Evolutionary conservation across 768 basidiomycete species (phyloP), one percentile per base, ranked within the genome.

Genomic region (Tubosaeta sp.): DNA sequence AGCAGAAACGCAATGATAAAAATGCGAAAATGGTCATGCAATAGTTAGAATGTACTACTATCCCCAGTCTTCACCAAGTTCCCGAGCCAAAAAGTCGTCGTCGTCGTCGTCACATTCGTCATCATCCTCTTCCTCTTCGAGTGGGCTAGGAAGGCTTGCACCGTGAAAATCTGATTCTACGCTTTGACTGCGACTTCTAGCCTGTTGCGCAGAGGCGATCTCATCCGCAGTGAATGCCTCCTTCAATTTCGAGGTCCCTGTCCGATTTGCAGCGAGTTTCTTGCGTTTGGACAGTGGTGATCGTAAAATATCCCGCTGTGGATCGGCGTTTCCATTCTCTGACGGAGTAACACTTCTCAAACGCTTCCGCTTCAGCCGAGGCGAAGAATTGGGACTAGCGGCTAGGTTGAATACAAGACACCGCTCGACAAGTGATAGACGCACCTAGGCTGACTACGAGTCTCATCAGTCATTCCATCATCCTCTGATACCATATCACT

Each of bases 211-310:
- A 16, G 43, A 50, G 13, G 62, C 48, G 33, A 83, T 64, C 33
- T 85, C 81, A 34, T 80, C 76, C 14, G 81, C 82, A 17, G 75
- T 76, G 37, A 85, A 74, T 12, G 76, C 81, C 59, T 85, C 84
- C 65, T 90, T 90, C 49, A 89, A 72, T 61, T 75, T 79, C 16
- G 88, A 90, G 50, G 76, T 71, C 46, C 84, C 83, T 12, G 76
- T 76, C 38, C 88, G 80, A 38, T 83, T 84, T 12, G 82, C 76
- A 7, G 78, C 80, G 35, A 91, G 59, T 69, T 84, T 89, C 74
- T 88, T 90, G 67, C 90, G 81, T 70, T 92, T 93, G 17, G 87
- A 81, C 38, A 88, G 74, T 1, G 88, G 88, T 3, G 88, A 90
- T 14, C 82, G 76, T 22, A 83, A 68, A 12, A 63, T 58, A 59